A percentile compares a stretch with the other conserved stretches of the same genome.
phyloP scores from a whole-genome alignment of 352 stramenopile species.

The Globisporangium takayamanum region DNA sequence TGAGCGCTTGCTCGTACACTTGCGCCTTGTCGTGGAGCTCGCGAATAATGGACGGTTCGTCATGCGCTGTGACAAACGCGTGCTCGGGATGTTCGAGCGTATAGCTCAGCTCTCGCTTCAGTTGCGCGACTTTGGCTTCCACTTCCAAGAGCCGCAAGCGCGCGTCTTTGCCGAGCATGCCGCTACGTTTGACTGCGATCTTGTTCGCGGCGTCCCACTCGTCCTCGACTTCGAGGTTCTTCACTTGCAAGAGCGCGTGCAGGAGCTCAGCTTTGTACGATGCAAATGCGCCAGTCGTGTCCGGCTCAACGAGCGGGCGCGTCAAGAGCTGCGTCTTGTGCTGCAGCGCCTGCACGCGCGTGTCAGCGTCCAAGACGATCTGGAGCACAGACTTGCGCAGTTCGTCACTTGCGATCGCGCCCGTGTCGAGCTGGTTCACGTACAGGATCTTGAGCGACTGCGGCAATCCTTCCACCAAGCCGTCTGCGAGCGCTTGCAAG shows the following conservation, averaged over 20 bases:
- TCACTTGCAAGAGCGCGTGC: slow-evolving; percentile 28
- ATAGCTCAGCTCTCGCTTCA: slow-evolving; percentile 21
- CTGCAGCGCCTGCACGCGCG: slow-evolving; percentile 29
- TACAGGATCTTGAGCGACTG: slow-evolving; percentile 45
- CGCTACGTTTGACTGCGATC: slow-evolving; percentile 50
- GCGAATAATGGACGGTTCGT: slow-evolving; percentile 30
- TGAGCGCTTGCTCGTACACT: slow-evolving; percentile 35
- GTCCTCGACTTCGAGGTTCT: slow-evolving; percentile 32
- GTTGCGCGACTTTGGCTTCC: slow-evolving; percentile 24
- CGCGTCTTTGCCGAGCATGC: slow-evolving; percentile 43
- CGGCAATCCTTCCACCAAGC: slow-evolving; percentile 60
- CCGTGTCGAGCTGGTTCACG: slow-evolving; percentile 55
- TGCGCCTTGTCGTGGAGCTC: slow-evolving; percentile 36
- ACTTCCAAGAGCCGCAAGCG: slow-evolving; percentile 37
- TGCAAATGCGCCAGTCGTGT: slow-evolving; percentile 15
- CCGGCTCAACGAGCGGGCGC: slow-evolving; percentile 16
- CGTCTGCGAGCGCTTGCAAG: slow-evolving; percentile 88
- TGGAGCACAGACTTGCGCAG: slow-evolving; percentile 30
- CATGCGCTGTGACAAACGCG: slow-evolving; percentile 16
- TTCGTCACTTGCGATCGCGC: slow-evolving; percentile 21
- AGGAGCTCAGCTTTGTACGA: slow-evolving; percentile 30
- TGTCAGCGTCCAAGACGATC: slow-evolving; percentile 39
- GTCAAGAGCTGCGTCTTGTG: slow-evolving; percentile 33
- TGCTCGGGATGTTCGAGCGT: slow-evolving; percentile 20
- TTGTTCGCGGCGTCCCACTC: slow-evolving; percentile 29